Percentiles rank a stretch among this genome's conserved stretches.
Conservation (phyloP, 202 grass and related monocot genomes). For the Panicum virgatum region DNA sequence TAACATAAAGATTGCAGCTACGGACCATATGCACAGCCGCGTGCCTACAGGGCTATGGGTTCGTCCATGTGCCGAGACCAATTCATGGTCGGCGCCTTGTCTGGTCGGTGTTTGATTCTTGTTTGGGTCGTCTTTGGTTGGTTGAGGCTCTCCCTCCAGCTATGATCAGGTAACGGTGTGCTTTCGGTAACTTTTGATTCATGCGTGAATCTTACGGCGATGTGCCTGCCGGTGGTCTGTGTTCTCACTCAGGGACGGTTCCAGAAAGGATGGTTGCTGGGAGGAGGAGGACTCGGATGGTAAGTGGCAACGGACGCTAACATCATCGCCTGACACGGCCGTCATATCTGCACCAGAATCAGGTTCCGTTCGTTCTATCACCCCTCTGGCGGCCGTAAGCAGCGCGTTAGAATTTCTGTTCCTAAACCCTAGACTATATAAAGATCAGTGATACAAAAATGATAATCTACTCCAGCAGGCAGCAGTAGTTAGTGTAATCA, state of each 20-base stretch:
- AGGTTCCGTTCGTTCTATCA: background rate
- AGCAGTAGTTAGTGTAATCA: background rate
- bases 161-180: background rate
- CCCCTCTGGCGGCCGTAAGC: background rate
- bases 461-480: too few relatives aligned
- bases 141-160: background rate
- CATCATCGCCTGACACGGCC: background rate
- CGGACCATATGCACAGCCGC: background rate
- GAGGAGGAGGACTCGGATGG: background rate
- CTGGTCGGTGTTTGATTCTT: constrained; percentile 25
- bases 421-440: too few relatives aligned
- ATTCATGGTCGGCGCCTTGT: constrained; percentile 26
- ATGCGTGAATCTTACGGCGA: background rate
- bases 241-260: background rate
- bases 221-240: background rate
- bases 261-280: background rate
- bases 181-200: background rate
- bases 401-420: background rate
- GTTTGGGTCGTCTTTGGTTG: constrained; percentile 20
- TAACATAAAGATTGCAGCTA: background rate
- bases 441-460: background rate
- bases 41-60: background rate
- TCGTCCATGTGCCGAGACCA: background rate
- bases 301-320: background rate
- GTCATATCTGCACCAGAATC: background rate